Evolutionary conservation across 768 basidiomycete species (phyloP).

Genomic region (Tulasnella sp.): DNA sequence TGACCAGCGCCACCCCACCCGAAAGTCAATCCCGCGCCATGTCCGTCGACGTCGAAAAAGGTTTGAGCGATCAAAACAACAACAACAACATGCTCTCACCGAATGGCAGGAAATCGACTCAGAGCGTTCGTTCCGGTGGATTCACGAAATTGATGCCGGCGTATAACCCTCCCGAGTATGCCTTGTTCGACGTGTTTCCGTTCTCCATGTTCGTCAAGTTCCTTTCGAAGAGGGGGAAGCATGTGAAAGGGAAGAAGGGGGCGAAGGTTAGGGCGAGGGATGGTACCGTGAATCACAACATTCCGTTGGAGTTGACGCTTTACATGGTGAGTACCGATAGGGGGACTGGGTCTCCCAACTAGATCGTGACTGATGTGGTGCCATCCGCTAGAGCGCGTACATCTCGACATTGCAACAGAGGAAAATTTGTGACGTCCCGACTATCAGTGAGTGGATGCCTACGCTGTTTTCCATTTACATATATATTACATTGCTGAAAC

Average conservation of each 20-base stretch:
- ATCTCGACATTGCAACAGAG: slow-evolving; percentile 49
- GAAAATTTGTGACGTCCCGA: slow-evolving; percentile 48
- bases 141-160: slow-evolving; percentile 39
- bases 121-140: too few species aligned
- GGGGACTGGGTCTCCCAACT: slow-evolving; percentile 53
- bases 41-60: neutral
- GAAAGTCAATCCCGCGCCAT: neutral
- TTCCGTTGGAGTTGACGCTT: slow-evolving; percentile 59
- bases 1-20: neutral
- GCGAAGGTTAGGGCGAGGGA: slow-evolving; percentile 44
- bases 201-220: slow-evolving; percentile 47
- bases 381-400: slow-evolving; percentile 48
- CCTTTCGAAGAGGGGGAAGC: slow-evolving; percentile 38
- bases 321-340: slow-evolving; percentile 30
- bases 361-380: slow-evolving; percentile 24
- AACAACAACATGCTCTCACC: neutral
- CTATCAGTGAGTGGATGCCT: slow-evolving; percentile 41
- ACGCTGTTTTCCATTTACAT: neutral
- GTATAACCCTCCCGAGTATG: slow-evolving; percentile 46
- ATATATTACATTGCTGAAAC: slow-evolving; percentile 19
- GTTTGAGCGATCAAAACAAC: neutral
- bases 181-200: slow-evolving; percentile 56
- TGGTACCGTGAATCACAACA: slow-evolving; percentile 39
- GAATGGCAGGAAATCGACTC: neutral
- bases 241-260: slow-evolving; percentile 53